Evolutionary conservation across 2,329 filamentous ascomycete genomes (phyloP), one percentile per base, ranked within the genome.

Genomic region (Monilinia aucupariae): DNA sequence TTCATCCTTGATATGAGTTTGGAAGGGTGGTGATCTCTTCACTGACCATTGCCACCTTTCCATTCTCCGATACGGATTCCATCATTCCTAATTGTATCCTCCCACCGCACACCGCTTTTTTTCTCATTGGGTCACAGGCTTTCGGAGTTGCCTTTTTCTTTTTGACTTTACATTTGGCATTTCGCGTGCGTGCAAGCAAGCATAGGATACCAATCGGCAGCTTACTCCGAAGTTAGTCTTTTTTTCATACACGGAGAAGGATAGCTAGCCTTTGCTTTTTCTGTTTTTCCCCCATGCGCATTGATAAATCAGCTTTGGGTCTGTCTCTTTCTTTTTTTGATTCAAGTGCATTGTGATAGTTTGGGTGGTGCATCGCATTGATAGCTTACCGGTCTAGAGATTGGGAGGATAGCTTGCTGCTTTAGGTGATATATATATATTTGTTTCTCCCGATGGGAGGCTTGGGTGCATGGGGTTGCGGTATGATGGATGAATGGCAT

Each of bases 341-440:
- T 61, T 30, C 32, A 6, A 39, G 59, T 55, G 59, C 45, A 61
- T 61, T 39, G 20, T 61, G 59, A 7, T 61, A 27, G 39, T 41
- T 48, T 37, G 30, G 37, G 9, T 41, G 48, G 60, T 50, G 43
- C 32, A 58, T 62, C 48, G 34, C 51, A 56, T 59, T 13, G 32
- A 39, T 58, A 62, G 60, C 60, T 62, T 62, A 62, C 60, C 60
- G 53, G 43, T 59, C 45, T 39, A 25, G 39, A 8, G 41, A 58
- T 58, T 62, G 60, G 60, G 25, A 62, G 60, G 60, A 62, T 62
- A 39, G 60, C 60, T 62, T 62, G 51, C 50, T 54, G 58, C 58
- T 61, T 54, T 9, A 37, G 10, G 47, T 25, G n/a, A 27, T 45
- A 6, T 15, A 43, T 20, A n/a, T n/a, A n/a, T 60, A n/a, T 47